These are phyloP conservation scores for Danielia oregonensis DNA, from an alignment of 805 yeast species.

Conservation along the genomic window DNA sequence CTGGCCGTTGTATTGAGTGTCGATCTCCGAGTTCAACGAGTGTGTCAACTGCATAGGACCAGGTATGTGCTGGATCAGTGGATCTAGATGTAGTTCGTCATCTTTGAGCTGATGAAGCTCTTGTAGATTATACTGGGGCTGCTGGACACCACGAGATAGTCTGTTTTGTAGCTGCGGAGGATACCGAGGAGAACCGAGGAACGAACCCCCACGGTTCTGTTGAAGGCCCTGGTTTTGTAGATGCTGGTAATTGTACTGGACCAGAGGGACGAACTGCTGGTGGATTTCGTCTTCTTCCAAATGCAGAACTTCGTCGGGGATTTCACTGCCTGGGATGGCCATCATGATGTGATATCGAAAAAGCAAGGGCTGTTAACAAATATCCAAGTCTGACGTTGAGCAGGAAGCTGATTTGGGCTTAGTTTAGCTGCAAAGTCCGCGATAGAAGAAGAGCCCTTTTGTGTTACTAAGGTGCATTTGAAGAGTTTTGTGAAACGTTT, in stretches of 20 bases:
- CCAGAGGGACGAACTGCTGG: not conserved
- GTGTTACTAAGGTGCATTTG: slow-evolving; percentile 1
- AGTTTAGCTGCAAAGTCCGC: no score
- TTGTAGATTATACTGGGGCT: no score
- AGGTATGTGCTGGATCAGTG: not conserved
- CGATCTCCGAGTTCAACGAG: not conserved
- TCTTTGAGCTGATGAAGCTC: not conserved
- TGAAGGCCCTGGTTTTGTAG: not conserved
- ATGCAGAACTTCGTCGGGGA: not conserved
- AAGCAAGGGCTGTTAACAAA: not conserved
- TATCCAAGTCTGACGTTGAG: not conserved
- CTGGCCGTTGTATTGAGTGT: not conserved
- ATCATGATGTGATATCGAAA: not conserved
- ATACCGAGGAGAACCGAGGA: slow-evolving; percentile 4
- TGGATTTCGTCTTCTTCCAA: not conserved
- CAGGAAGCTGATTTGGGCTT: not conserved
- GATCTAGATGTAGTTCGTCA: not conserved
- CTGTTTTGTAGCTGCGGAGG: slow-evolving; percentile 3
- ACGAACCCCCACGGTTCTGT: not conserved
- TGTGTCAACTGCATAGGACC: not conserved
- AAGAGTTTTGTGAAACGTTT: not conserved
- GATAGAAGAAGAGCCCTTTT: slow-evolving; percentile 1
- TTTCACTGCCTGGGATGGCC: not conserved
- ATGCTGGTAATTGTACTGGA: not conserved
- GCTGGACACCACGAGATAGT: no score